These are phyloP conservation scores for Rosa hybrid DNA, from an alignment of 331 rosid genomes.

Conservation along the genomic window DNA sequence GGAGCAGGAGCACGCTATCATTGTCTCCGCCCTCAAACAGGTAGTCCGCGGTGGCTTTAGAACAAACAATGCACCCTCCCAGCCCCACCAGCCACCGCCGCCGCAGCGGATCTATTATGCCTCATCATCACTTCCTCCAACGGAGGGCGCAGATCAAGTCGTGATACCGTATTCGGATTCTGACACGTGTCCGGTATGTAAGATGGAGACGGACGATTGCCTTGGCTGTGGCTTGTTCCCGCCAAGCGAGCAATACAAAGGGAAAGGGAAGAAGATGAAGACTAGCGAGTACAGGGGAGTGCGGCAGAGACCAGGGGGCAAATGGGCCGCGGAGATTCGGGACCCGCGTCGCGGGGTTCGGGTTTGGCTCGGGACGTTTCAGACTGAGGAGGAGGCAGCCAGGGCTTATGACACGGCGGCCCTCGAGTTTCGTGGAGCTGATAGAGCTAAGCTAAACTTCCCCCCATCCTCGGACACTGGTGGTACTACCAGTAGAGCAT, in stretches of 20 bases:
- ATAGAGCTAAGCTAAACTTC: not conserved
- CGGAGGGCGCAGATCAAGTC: slow-evolving; percentile 20
- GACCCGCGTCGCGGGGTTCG: too few species aligned
- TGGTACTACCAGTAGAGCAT: too few species aligned
- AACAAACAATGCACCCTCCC: too few species aligned
- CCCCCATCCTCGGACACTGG: too few species aligned
- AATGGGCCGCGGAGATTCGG: slow-evolving; percentile 59
- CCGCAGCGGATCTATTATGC: too few species aligned
- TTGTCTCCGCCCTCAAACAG: slow-evolving; percentile 50
- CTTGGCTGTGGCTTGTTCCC: not conserved
- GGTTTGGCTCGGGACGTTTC: too few species aligned
- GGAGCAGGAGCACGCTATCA: slow-evolving; percentile 49
- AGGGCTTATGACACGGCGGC: too few species aligned
- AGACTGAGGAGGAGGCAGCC: too few species aligned
- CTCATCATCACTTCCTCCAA: too few species aligned
- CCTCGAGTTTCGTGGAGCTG: too few species aligned
- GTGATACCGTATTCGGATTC: not conserved
- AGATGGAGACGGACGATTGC: slow-evolving; percentile 31
- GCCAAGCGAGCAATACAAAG: not conserved
- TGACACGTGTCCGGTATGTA: slow-evolving; percentile 36
- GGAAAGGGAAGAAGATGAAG: slow-evolving; percentile 10
- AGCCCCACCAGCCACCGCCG: too few species aligned
- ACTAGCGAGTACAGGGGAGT: slow-evolving; percentile 54
- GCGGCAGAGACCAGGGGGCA: slow-evolving; percentile 72
- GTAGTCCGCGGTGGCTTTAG: slow-evolving; percentile 27